phyloP scores from a whole-genome alignment of 805 yeast genomes.

The Lipomyces lipofer region DNA sequence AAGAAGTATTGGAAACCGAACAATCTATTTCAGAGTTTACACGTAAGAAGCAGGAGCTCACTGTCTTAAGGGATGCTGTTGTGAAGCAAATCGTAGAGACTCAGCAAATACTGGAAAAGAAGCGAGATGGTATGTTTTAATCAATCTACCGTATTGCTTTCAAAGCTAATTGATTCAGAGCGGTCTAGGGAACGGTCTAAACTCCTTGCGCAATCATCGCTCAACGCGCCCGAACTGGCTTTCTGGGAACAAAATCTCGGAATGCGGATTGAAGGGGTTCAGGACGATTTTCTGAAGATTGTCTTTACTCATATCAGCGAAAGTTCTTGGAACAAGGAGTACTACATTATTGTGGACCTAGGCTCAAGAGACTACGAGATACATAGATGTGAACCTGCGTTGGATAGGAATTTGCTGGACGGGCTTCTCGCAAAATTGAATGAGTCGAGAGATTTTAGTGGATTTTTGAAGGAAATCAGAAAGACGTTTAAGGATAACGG shows the following conservation, averaged over 20 bases:
- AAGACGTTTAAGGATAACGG: slow-evolving; percentile 32
- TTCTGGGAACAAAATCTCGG: slow-evolving; percentile 59
- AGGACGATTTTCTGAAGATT: slow-evolving; percentile 50
- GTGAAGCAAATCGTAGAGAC: slow-evolving; percentile 40
- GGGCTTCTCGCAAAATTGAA: slow-evolving; percentile 32
- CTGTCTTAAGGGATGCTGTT: slow-evolving; percentile 29
- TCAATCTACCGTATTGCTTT: not conserved
- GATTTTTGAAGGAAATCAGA: slow-evolving; percentile 37
- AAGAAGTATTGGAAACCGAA: slow-evolving; percentile 35
- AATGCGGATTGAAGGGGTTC: slow-evolving; percentile 52
- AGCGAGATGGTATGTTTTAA: slow-evolving; percentile 38
- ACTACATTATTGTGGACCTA: slow-evolving; percentile 50
- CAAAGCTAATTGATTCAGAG: not conserved
- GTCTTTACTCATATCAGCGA: slow-evolving; percentile 52
- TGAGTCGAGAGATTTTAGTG: slow-evolving; percentile 32
- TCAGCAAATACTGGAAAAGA: slow-evolving; percentile 37
- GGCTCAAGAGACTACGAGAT: slow-evolving; percentile 46
- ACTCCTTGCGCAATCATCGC: slow-evolving; percentile 45
- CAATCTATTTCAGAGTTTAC: slow-evolving; percentile 33
- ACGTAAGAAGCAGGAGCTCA: slow-evolving; percentile 34
- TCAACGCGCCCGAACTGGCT: slow-evolving; percentile 53
- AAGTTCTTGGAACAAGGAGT: slow-evolving; percentile 45
- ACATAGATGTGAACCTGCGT: slow-evolving; percentile 43
- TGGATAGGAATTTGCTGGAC: slow-evolving; percentile 36
- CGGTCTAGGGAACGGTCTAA: slow-evolving; percentile 43